Percentiles rank a stretch among this genome's conserved stretches.
Conservation (phyloP, 768 basidiomycete genomes). For the Favolaschia claudopus region DNA sequence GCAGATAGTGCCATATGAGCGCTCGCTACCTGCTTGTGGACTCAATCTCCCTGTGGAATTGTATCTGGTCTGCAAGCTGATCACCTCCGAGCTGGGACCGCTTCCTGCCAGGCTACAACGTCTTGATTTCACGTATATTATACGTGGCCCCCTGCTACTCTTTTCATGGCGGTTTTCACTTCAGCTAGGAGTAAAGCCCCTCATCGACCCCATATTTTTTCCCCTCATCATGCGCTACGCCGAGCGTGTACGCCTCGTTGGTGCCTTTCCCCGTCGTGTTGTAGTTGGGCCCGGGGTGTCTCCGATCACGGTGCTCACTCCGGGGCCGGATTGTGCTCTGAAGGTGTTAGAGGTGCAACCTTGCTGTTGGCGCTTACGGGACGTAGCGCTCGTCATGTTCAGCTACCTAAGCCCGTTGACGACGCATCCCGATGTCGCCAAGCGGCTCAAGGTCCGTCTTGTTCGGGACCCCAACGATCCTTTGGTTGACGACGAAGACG, state of each 20-base stretch:
- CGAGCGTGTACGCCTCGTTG: constrained; percentile 17
- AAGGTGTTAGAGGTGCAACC: constrained; percentile 17
- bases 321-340: constrained; percentile 12
- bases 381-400: neutral
- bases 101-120: constrained; percentile 10
- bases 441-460: constrained; percentile 12
- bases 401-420: neutral
- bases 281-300: neutral
- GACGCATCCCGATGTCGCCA: constrained; percentile 18
- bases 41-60: constrained; percentile 16
- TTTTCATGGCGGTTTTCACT: neutral
- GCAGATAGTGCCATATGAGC: no score
- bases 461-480: constrained; percentile 6
- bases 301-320: neutral
- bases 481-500: neutral
- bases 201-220: constrained; percentile 8
- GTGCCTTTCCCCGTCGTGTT: neutral
- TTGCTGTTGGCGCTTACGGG: neutral
- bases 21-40: no score
- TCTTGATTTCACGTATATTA: constrained; percentile 19
- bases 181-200: neutral
- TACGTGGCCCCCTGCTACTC: neutral
- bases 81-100: constrained; percentile 10
- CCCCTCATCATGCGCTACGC: constrained; percentile 16
- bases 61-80: constrained; percentile 10